Evolutionary conservation across 148 eudicot species (phyloP), one percentile per base, ranked within the genome.

Genomic region (Rhododendron ferrugineum): DNA sequence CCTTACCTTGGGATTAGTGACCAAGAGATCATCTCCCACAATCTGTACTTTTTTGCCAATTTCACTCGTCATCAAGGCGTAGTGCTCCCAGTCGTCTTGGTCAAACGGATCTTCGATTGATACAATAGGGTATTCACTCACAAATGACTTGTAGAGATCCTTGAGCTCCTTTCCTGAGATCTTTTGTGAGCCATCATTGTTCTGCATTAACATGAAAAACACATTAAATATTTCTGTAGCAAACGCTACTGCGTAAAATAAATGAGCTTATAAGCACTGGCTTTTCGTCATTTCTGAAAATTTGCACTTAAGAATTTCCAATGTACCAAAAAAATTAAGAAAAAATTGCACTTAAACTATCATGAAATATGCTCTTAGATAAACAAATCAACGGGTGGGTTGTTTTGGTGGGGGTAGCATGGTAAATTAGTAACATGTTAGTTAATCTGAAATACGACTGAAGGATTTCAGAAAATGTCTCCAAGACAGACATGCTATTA

Each of bases 41-140:
- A 96, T 93, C 87, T 96, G 99, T 56, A 96, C 98, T 85, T 91
- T 78, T 6, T 92, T 92, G 16, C 99, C 99, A 23, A 81, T 40
- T 91, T 96, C 99, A 58, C 89, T 86, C 10, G 99, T 96, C 86
- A 96, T 78, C 90, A 91, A 91, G 80, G 93, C 90, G 80, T 96
- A 96, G 91, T 93, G 93, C 87, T 92, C 96, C 99, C 98, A 95
- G 92, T 96, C 99, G 89, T 96, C 99, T 85, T 96, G 98, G 88
- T 96, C 99, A 89, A 93, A 96, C 36, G 98, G 99, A 85, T 96
- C 99, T 85, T 96, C 99, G 87, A 96, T 96, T 23, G 99, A 96
- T 37, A 96, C 95, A 40, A 96, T 95, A 30, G 98, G 98, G 90
- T 96, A 96, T 86, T 96, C 96, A 6, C 89, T 11, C 56, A 87